A percentile compares a stretch with the other conserved stretches of the same genome.
Evolutionary conservation across 2,329 filamentous ascomycete species (phyloP).

Genomic region (Mariannaea sp.): DNA sequence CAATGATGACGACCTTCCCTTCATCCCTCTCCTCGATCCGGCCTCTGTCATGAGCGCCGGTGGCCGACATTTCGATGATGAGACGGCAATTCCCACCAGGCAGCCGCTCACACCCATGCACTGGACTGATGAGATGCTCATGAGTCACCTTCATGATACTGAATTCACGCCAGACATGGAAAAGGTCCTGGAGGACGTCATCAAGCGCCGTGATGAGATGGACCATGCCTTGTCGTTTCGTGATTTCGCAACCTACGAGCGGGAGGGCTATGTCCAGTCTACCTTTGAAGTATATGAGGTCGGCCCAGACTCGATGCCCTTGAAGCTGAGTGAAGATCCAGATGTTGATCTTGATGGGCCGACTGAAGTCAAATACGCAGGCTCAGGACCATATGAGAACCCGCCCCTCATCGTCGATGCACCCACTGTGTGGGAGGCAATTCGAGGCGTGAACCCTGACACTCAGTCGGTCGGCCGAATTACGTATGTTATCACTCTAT

Average conservation of each 20-base stretch:
- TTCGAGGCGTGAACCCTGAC: slow-evolving; percentile 45
- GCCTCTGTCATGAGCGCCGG: not conserved
- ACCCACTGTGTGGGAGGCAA: slow-evolving; percentile 48
- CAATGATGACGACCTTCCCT: slow-evolving; percentile 41
- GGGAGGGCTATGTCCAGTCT: slow-evolving; percentile 50
- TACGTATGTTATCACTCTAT: slow-evolving; percentile 47
- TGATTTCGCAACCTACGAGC: slow-evolving; percentile 44
- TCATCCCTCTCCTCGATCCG: slow-evolving; percentile 40
- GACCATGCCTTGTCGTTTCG: slow-evolving; percentile 40
- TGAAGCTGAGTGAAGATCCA: slow-evolving; percentile 38
- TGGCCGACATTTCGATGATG: slow-evolving; percentile 23
- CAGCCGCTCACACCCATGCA: slow-evolving; percentile 28
- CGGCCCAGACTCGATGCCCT: slow-evolving; percentile 49
- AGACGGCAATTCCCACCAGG: slow-evolving; percentile 23
- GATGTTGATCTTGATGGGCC: slow-evolving; percentile 33
- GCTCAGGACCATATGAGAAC: slow-evolving; percentile 33
- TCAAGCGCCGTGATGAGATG: slow-evolving; percentile 43
- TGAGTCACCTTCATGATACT: slow-evolving; percentile 47
- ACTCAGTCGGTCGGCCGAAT: slow-evolving; percentile 59
- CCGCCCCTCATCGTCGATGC: slow-evolving; percentile 45
- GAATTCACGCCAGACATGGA: slow-evolving; percentile 49
- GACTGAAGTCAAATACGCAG: slow-evolving; percentile 34
- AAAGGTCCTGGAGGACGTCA: slow-evolving; percentile 44
- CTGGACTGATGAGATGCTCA: slow-evolving; percentile 50
- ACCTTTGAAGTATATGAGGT: slow-evolving; percentile 65